Evolutionary conservation across 2,329 filamentous ascomycete genomes (phyloP), one percentile per base, ranked within the genome.

Genomic region (Phyllosticta capitalensis): DNA sequence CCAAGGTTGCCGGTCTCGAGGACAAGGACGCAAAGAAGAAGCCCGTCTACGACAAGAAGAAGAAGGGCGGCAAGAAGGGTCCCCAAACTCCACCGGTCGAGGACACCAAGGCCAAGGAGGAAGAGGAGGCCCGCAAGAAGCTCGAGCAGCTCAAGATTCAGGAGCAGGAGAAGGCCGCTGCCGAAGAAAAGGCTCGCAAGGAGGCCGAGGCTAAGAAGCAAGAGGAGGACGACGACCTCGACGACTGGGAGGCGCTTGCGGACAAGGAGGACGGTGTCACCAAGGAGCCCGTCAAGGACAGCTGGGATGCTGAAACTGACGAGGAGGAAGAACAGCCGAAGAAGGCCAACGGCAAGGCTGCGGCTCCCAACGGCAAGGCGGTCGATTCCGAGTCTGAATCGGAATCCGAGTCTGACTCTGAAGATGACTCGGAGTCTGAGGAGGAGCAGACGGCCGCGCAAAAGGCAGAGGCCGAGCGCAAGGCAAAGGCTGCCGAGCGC

Each of bases 301-400:
- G 87, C 78, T 97, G 92, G 92, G 92, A 97, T 71, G 91, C 89
- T 33, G 88, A 90, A 58, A 86, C 85, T 2, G 88, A 89, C 54
- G 87, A 89, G 6, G 88, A 91, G 67, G 72, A 75, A 68, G 78
- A 80, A 73, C 69, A 65, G 51, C 52, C 52, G 10, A 75, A 75
- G 64, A 64, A 69, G 21, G 66, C 67, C 55, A 66, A 73, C 62
- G 68, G 71, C 61, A 72, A 77, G 65, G 64, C 69, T 54, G 54
- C 59, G 12, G 57, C 66, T n/a, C n/a, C n/a, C 14, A 67, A 68
- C 48, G 67, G 64, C 50, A 67, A 62, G 50, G 67, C 69, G 12
- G 72, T 71, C 20, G 71, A 69, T 9, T 71, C 70, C 3, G 77
- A 81, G 0, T 70, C 71, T 5, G 71, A 74, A 20, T 81, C 79